Base-by-base conservation (phyloP, 345 rosid species). In the Corchorus olitorius region DNA sequence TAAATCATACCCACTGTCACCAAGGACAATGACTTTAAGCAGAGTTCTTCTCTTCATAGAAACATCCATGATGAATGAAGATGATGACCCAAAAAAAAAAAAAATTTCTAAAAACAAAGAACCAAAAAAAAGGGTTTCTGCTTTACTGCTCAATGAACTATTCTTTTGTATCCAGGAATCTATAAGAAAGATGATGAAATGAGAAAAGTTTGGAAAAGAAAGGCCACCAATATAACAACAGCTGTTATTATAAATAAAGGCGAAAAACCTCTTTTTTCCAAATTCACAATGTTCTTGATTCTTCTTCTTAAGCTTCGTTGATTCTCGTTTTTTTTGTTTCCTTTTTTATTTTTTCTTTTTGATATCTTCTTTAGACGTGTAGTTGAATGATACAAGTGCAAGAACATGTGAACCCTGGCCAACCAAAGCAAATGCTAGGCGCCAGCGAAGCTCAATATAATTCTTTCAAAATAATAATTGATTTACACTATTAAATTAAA, bases 21-120 rank as follows among this genome's bases (percentile, higher is more conserved):
- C 97, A 0, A 94, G 93, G 53, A 93, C 91, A 53, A 94, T 90
- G 80, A 94, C 95, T 83, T 93, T 93, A 50, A 94, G 95, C 84
- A 94, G 80, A 58, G 84, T 88, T 74, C 97, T 87, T 81, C 90
- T 86, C 76, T 86, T 89, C 80, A 73, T 77, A 68, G 90, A 68
- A 71, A 70, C 37, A 49, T 89, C 91, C 88, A 87, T 83, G 56
- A 27, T 27, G 27, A 53, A 87, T 83, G 56, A n/a, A n/a, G n/a
- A 53, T 17, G 70, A 74, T 45, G 37, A 46, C 2, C 70, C 35
- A 34, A 34, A 22, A 22, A 58, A 20, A 27, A 27, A 27, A 27
- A 27, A 27, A 27, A 27, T 35, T 58, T 58, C 6, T 22, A 22
- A 58, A 6, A 27, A 22, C 35, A 22, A 35, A 45, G 10, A 45